Percentiles rank a stretch among this genome's conserved stretches.
Evolutionary conservation across 768 basidiomycete genomes (phyloP).

Genomic region (Panellus pusillus): DNA sequence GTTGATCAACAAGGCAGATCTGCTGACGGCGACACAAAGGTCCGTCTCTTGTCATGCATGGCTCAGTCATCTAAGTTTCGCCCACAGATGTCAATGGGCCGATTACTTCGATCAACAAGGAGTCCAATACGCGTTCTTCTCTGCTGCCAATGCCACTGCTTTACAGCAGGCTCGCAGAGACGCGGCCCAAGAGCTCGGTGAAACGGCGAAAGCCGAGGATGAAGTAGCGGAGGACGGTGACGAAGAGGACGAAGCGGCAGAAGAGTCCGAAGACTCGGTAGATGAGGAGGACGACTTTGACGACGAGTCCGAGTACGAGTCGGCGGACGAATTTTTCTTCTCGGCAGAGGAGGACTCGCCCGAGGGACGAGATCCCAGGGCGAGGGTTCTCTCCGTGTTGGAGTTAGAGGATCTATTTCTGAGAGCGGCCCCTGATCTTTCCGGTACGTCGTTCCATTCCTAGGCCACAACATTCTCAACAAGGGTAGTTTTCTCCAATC

Average conservation of each 20-base stretch:
- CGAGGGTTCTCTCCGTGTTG: constrained; percentile 77
- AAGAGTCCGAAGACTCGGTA: constrained; percentile 24
- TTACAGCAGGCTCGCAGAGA: constrained; percentile 74
- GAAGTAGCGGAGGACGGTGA: constrained; percentile 11
- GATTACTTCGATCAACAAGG: constrained; percentile 81
- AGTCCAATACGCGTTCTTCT: constrained; percentile 88
- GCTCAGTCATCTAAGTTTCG: neutral
- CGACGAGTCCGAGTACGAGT: constrained; percentile 27
- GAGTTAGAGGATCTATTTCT: constrained; percentile 87
- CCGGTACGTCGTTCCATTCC: constrained; percentile 42
- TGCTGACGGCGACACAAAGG: constrained; percentile 87
- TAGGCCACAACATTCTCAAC: constrained; percentile 1
- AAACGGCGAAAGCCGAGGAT: constrained; percentile 18
- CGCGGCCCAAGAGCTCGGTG: too few species aligned
- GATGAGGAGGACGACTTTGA: constrained; percentile 27
- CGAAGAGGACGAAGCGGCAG: constrained; percentile 26
- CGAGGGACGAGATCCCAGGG: constrained; percentile 61
- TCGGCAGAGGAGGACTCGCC: constrained; percentile 54
- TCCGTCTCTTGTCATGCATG: constrained; percentile 27
- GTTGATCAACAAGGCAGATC: constrained; percentile 94
- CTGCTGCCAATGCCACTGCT: constrained; percentile 84
- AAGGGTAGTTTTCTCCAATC: constrained; percentile 29
- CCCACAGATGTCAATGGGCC: constrained; percentile 77
- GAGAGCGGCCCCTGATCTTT: constrained; percentile 66
- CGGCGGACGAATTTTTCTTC: constrained; percentile 42